Evolutionary conservation across 495 filamentous ascomycete species (phyloP), one percentile per base, ranked within the genome.

Genomic region (Cairneyella variabilis): DNA sequence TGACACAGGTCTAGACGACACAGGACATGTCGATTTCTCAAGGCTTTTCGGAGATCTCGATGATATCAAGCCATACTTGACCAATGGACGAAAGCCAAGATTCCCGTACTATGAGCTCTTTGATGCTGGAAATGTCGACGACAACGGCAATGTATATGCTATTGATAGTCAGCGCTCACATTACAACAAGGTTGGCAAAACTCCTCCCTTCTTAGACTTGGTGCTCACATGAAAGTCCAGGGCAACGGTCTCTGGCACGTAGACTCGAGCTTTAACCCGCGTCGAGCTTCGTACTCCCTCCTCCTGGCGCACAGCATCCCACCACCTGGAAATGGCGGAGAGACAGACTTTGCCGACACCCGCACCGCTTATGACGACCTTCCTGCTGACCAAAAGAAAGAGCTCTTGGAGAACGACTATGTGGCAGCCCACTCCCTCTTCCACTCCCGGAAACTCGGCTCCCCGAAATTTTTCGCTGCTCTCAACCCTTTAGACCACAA

Each of bases 211-310:
- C 38, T 43, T 22, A n/a, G 10, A 43, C 12, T 23, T 34, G 28
- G 1, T 39, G 25, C 40, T 48, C 8, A 26, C 34, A 51, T 20
- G 10, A 25, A 38, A 26, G 21, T 18, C 8, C 54, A 74, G 46
- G 78, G 79, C 32, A 85, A 85, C 57, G 67, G 64, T 7, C 66
- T 83, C n/a, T 85, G 77, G 63, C 82, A 85, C 57, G 73, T 73
- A 4, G 82, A 84, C 61, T 76, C 73, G 16, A 71, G 70, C 12
- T 85, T 82, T 64, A 84, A 85, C 60, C 80, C 80, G 8, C 76
- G 78, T 0, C 74, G 82, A 22, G 77, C 80, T 1, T 67, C 64
- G 11, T 77, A 76, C 68, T 82, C 77, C 14, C 63, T 83, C 0
- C 68, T 85, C 2, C 69, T 72, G 2, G 77, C 79, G 8, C 65